Evolutionary conservation across 2,329 filamentous ascomycete genomes (phyloP).

Genomic region (Penicillium sp.): DNA sequence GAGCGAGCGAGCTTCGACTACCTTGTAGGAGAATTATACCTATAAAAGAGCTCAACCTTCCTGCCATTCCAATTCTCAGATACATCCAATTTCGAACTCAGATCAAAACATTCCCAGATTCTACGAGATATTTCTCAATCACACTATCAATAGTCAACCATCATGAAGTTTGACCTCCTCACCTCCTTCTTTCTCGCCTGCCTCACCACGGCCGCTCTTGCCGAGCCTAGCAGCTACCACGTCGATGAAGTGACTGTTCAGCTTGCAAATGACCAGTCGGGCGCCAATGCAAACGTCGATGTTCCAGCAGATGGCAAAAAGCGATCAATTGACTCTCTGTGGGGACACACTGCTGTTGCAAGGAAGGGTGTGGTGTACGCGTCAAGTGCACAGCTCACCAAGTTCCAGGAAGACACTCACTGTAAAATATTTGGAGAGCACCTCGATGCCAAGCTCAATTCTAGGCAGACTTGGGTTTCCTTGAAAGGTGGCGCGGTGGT

Average conservation of each 20-base stretch:
- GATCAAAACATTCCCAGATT: neutral
- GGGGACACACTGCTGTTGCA: slow-evolving; percentile 23
- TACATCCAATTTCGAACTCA: neutral
- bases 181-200: neutral
- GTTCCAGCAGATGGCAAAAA: slow-evolving; percentile 22
- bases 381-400: slow-evolving; percentile 26
- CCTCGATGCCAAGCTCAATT: slow-evolving; percentile 9
- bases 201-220: neutral
- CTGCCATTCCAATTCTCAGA: neutral
- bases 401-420: slow-evolving; percentile 19
- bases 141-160: neutral
- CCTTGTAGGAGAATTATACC: neutral
- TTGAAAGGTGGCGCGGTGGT: slow-evolving; percentile 3
- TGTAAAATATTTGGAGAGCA: slow-evolving; percentile 20
- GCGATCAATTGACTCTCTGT: slow-evolving; percentile 23
- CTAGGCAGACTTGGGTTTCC: slow-evolving; percentile 14
- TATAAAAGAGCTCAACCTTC: neutral
- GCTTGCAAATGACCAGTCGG: slow-evolving; percentile 29
- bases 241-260: slow-evolving; percentile 19
- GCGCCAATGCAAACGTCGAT: slow-evolving; percentile 21
- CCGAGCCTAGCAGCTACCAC: neutral
- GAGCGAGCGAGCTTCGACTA: neutral
- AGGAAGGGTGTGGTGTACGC: slow-evolving; percentile 21
- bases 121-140: neutral
- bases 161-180: neutral